Base-by-base conservation (phyloP, 306 rosid genomes). In the Pueraria montana region DNA sequence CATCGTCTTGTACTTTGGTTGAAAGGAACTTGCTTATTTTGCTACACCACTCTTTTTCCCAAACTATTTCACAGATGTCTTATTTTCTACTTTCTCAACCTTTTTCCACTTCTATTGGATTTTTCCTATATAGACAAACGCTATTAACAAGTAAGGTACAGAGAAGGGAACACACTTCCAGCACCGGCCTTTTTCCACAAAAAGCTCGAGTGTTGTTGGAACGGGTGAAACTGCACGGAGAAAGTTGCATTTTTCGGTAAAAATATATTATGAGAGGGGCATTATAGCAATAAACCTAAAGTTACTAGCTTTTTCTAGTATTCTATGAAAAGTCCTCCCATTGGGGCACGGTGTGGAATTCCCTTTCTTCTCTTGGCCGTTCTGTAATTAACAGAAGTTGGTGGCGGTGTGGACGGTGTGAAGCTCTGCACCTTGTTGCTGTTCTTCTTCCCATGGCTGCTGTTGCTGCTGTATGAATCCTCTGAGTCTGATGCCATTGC, bases 341-440 rank as follows among this genome's bases (percentile, higher is more conserved):
- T 86, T 8, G 97, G 98, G 36, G 98, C 94, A n/a, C 98, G 85
- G 70, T 93, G 98, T 0, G 98, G 98, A 30, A 95, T 93, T 58
- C 98, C 98, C 94, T 95, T 95, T 77, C 98, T 87, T 72, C 97
- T 84, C 85, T 93, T 95, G 74, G 97, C 95, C 9, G 94, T 90
- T 82, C 95, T 83, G 87, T 91, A 90, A 81, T 87, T 93, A 45
- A 84, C 91, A 0, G 93, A 87, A 79, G 97, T 93, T 43, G 94
- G 97, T 1, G 95, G 97, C 5, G 98, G 98, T 6, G 98, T 95
- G 0, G 95, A 89, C 2, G 98, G 97, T 12, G 92, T 87, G 87
- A 95, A 95, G 77, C 95, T 91, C 71, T 90, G 97, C 21, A 90
- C 75, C 61, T 67, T 91, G 66, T 58, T 26, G 27, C 6, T 61